Percentiles rank a stretch among this genome's conserved stretches.
Conservation (phyloP, 2,329 filamentous ascomycete genomes). For the Colletotrichum tropicale region DNA sequence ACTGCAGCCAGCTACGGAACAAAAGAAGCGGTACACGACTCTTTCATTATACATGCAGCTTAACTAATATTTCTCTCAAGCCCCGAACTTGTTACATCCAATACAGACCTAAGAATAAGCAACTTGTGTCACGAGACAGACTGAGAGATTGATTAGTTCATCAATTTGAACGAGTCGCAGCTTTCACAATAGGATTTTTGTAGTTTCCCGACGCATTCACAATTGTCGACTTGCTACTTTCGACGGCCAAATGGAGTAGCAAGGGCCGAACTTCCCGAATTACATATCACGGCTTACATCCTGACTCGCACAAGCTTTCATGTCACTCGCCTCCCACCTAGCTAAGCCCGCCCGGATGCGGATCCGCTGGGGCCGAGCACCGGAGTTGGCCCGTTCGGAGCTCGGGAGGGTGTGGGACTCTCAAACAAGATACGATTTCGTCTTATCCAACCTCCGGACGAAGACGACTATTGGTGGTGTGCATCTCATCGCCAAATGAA, state of each 20-base stretch:
- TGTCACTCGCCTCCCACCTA: neutral
- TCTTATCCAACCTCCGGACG: neutral
- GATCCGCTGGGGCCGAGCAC: neutral
- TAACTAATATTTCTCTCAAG: too few species aligned
- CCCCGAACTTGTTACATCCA: too few species aligned
- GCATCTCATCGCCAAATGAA: neutral
- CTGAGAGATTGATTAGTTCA: neutral
- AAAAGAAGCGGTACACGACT: neutral
- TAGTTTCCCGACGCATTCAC: neutral
- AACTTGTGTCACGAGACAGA: too few species aligned
- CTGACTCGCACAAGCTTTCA: neutral
- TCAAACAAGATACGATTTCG: neutral
- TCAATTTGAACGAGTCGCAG: accelerated
- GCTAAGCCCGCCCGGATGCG: neutral
- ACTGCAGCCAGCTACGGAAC: neutral
- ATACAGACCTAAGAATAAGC: too few species aligned
- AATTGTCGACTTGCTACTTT: neutral
- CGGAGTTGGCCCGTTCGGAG: neutral
- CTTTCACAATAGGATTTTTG: neutral
- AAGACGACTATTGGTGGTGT: neutral
- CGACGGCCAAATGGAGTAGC: neutral
- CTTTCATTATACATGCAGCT: too few species aligned
- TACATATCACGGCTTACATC: neutral
- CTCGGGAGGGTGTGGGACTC: neutral
- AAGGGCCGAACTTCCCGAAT: neutral